Base-by-base conservation (phyloP, 2,329 filamentous ascomycete genomes). In the Hypoxylon sp. region DNA sequence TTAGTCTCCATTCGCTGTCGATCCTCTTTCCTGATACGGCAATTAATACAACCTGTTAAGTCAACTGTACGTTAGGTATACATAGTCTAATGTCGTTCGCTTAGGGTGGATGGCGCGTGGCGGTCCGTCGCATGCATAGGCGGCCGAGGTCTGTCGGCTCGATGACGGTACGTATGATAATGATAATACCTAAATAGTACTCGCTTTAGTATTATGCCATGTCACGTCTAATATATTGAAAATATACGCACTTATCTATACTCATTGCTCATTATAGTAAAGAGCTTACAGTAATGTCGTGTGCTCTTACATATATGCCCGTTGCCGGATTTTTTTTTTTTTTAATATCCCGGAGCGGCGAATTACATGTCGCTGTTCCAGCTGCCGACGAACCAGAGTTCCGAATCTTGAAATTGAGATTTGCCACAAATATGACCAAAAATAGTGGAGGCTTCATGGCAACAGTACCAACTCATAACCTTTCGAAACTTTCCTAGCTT, bases 221-320 rank as follows among this genome's bases (percentile, higher is more conserved):
- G 24, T 19, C 2, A n/a, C 33, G 33, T 33, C 26, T 51, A 51
- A 31, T 47, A 2, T 52, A 33, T 44, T 11, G 46, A 44, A 24
- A 50, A 59, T 11, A 13, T 50, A 52, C 31, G 22, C n/a, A 47
- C 53, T 42, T 9, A 42, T 42, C 19, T 8, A 42, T 42, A 51
- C 22, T 52, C 48, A n/a, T n/a, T n/a, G n/a, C n/a, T 65, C 33
- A 54, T 65, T 51, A 62, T 54, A 29, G 37, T 11, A 50, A 26
- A 33, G 10, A 39, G 35, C 44, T 13, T 37, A 17, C 22, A 48
- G 42, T 14, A n/a, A 33, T 26, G 3, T 29, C n/a, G n/a, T n/a
- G n/a, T n/a, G n/a, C n/a, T n/a, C n/a, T n/a, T n/a, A n/a, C n/a
- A n/a, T n/a, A n/a, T n/a, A n/a, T n/a, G n/a, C n/a, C n/a, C n/a